Conservation (phyloP, 1,284 basidiomycete species). For the Thecaphora frezii region DNA sequence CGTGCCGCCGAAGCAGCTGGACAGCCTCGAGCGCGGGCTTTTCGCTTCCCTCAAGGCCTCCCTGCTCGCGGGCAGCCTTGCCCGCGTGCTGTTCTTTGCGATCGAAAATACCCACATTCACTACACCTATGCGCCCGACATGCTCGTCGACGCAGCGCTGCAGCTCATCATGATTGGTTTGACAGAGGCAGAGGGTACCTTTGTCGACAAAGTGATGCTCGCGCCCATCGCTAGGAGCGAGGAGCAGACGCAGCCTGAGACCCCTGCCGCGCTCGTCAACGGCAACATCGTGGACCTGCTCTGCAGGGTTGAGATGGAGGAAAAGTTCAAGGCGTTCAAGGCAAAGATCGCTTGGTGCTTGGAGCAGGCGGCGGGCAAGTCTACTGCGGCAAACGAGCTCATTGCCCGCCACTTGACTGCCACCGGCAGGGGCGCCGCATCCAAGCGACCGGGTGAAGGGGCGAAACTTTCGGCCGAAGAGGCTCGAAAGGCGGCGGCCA, state of each 20-base stretch:
- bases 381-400: constrained; percentile 7
- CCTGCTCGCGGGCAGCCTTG: constrained; percentile 25
- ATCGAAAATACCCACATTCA: constrained; percentile 25
- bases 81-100: constrained; percentile 40
- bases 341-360: constrained; percentile 46
- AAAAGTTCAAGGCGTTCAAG: constrained; percentile 43
- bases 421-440: constrained; percentile 18
- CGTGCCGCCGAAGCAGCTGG: constrained; percentile 14
- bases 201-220: constrained; percentile 19
- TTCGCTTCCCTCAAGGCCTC: constrained; percentile 31
- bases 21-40: constrained; percentile 28
- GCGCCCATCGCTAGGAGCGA: constrained; percentile 44
- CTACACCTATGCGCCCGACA: constrained; percentile 63
- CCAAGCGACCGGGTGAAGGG: constrained; percentile 3
- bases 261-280: constrained; percentile 3
- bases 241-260: constrained; percentile 35
- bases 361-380: constrained; percentile 22
- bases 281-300: constrained; percentile 32
- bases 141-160: constrained; percentile 83
- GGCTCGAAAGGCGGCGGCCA: constrained; percentile 44
- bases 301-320: constrained; percentile 29
- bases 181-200: constrained; percentile 30
- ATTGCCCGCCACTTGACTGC: constrained; percentile 17
- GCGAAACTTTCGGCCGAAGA: constrained; percentile 29
- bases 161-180: constrained; percentile 63